phyloP scores from a whole-genome alignment of 176 grass and related monocot species.

The Hyparrhenia diplandra region DNA sequence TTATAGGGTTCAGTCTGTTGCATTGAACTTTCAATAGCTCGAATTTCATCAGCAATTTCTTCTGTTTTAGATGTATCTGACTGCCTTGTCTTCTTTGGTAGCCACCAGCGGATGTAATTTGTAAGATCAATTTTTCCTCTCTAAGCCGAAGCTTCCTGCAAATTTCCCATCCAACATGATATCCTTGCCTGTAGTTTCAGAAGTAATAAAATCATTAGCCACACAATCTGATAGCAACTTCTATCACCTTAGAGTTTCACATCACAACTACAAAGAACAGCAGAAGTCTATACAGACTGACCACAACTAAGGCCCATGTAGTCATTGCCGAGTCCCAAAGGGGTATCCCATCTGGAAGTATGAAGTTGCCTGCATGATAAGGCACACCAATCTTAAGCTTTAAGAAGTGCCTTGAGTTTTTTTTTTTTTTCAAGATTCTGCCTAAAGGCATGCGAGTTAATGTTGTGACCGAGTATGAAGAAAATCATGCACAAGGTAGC shows the following conservation, averaged over 20 bases:
- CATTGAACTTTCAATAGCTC: conserved; percentile 68
- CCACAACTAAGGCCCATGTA: conserved; percentile 62
- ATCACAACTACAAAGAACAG: not conserved
- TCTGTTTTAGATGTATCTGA: conserved; percentile 64
- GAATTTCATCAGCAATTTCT: conserved; percentile 72
- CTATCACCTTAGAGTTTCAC: conserved; percentile 7
- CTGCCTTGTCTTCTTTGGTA: conserved; percentile 72
- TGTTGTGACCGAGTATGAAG: not conserved
- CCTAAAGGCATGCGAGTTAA: not conserved
- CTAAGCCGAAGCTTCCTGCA: conserved; percentile 51
- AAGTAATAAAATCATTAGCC: conserved; percentile 31
- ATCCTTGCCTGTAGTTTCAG: conserved; percentile 73
- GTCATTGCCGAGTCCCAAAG: conserved; percentile 77
- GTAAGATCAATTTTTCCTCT: conserved; percentile 96
- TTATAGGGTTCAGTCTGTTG: conserved; percentile 78
- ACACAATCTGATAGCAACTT: conserved; percentile 25
- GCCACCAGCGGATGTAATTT: conserved; percentile 97
- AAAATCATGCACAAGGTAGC: not conserved
- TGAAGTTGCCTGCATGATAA: conserved; percentile 67
- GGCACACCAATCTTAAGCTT: not conserved
- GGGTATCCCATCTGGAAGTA: conserved; percentile 83
- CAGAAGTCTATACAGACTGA: conserved; percentile 31
- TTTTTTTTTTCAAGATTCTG: not conserved
- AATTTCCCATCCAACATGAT: conserved; percentile 60
- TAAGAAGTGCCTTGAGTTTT: not conserved